These are phyloP conservation scores for Trichophyton schoenleinii DNA, from an alignment of 2,329 filamentous ascomycete genomes.

Conservation along the genomic window DNA sequence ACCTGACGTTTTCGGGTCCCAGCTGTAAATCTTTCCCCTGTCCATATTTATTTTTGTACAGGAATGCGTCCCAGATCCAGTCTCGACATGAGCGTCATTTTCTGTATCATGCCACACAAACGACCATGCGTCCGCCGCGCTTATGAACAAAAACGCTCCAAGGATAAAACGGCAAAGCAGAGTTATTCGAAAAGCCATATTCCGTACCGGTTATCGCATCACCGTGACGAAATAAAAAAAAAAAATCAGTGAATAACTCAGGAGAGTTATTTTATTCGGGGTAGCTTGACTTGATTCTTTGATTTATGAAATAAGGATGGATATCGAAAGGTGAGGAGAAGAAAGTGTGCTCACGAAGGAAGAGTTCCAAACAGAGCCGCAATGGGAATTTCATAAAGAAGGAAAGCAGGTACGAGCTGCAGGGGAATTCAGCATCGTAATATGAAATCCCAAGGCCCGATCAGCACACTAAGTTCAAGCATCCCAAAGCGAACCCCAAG, in stretches of 20 bases:
- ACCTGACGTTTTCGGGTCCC: slow-evolving; percentile 1
- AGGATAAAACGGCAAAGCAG: not conserved
- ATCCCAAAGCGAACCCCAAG: not conserved
- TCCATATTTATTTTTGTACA: slow-evolving; percentile 6
- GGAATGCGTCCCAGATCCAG: not conserved
- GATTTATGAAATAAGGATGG: not conserved
- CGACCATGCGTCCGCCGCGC: slow-evolving; percentile 3
- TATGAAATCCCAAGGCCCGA: not conserved
- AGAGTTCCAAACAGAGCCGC: not conserved
- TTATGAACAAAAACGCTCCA: not conserved
- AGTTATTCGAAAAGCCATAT: not conserved
- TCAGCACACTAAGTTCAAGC: not conserved
- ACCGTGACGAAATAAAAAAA: not conserved
- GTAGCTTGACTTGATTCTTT: not conserved
- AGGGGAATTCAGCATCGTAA: slow-evolving; percentile 1
- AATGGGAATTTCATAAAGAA: not conserved
- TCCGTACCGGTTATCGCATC: not conserved
- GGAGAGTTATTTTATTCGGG: not conserved
- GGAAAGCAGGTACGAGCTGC: not conserved
- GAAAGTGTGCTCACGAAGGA: not conserved
- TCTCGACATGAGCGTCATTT: slow-evolving; percentile 2
- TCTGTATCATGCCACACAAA: slow-evolving; percentile 7
- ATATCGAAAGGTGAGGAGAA: not conserved
- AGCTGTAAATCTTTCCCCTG: slow-evolving; percentile 8
- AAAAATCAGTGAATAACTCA: not conserved